These are phyloP conservation scores for Colletotrichum sp. DNA, from an alignment of 2,329 filamentous ascomycete species.

Conservation along the genomic window DNA sequence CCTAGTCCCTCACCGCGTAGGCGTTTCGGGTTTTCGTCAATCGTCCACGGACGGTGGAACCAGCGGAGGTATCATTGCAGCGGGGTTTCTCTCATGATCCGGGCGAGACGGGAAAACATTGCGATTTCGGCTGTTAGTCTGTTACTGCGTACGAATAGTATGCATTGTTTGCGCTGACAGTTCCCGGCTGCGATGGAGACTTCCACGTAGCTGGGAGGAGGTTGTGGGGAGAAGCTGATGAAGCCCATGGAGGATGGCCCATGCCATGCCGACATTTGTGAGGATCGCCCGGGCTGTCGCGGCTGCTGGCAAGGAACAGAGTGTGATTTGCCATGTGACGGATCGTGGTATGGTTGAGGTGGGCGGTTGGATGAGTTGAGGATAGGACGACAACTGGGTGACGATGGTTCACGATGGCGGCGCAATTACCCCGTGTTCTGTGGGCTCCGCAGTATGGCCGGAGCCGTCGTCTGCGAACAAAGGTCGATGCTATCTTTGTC, in stretches of 20 bases:
- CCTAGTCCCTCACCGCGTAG: neutral
- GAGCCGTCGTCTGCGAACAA: slow-evolving; percentile 4
- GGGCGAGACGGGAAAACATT: neutral
- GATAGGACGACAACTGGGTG: neutral
- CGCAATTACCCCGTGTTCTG: neutral
- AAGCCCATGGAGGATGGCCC: neutral
- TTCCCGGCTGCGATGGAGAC: neutral
- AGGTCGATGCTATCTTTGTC: slow-evolving; percentile 5
- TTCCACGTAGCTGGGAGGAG: neutral
- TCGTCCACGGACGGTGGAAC: slow-evolving; percentile 11
- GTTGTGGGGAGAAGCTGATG: neutral
- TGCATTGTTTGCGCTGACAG: neutral
- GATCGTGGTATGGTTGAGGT: neutral
- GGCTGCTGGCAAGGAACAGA: neutral
- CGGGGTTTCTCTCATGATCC: slow-evolving; percentile 4
- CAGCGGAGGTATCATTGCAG: slow-evolving; percentile 3
- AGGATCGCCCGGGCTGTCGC: neutral
- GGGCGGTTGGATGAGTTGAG: neutral
- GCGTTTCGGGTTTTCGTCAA: neutral
- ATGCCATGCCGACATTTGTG: neutral
- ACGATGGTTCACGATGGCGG: neutral
- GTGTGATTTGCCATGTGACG: neutral
- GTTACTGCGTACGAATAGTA: neutral
- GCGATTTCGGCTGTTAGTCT: neutral
- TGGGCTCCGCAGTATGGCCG: neutral